Evolutionary conservation across 129 eudicot genomes (phyloP), one percentile per base, ranked within the genome.

Genomic region (Flaveria brownii): DNA sequence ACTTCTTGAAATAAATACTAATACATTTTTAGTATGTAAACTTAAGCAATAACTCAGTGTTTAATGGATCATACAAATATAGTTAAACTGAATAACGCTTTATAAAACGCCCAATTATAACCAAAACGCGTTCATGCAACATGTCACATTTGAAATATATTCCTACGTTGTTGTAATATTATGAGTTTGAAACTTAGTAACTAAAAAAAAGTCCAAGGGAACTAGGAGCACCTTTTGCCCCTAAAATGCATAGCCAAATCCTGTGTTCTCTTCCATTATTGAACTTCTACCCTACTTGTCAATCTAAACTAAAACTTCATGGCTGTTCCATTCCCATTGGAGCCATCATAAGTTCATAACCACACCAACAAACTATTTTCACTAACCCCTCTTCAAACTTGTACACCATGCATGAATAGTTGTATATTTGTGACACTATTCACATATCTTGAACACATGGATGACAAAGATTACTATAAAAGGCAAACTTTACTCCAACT

Each of bases 171-270:
- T 46, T 54, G 50, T 20, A 26, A 64, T 12, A 17, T 54, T 70
- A 33, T 42, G 45, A 39, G 15, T 33, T 42, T 77, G 46, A 77
- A 54, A 75, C 16, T 67, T 77, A 52, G 41, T 55, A 33, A 33
- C 39, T 33, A 28, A 28, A 28, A 77, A n/a, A 74, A 85, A 82
- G 71, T 82, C 82, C 84, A 3, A 78, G 84, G 73, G 60, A 74
- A 60, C 65, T 50, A 45, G 55, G 47, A 73, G 50, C 78, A 74
- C 28, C 49, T 18, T 52, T 82, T 85, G 78, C 45, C 91, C 91
- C 87, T 83, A 69, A 84, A 60, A 49, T 28, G 33, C 85, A 82
- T 78, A 68, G 67, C 85, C 73, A 50, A 72, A 70, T 16, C 36
- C 20, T 22, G 25, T 75, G 52, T 15, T 68, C 55, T 75, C 13